phyloP scores from a whole-genome alignment of 2,329 filamentous ascomycete species.

The Hymenoscyphus repandus region DNA sequence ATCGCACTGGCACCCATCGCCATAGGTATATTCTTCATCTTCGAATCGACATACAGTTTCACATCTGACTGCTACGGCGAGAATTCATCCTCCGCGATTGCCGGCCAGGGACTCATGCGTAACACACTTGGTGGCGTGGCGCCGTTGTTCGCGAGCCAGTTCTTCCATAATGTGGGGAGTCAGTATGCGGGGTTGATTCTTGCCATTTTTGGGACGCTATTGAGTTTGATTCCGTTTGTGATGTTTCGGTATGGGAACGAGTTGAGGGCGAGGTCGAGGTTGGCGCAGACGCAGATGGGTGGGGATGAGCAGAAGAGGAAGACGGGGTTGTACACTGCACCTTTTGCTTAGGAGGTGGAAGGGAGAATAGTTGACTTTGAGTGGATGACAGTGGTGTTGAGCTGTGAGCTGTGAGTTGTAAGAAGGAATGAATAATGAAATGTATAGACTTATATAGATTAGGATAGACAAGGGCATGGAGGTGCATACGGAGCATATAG shows the following conservation, averaged over 20 bases:
- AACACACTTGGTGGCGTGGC: slow-evolving; percentile 78
- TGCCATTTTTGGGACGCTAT: slow-evolving; percentile 44
- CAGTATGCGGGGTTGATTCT: slow-evolving; percentile 67
- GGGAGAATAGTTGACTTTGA: no score
- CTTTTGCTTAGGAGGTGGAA: slow-evolving; percentile 13
- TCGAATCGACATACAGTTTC: slow-evolving; percentile 85
- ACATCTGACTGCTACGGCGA: slow-evolving; percentile 79
- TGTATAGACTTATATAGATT: no score
- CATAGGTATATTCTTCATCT: slow-evolving; percentile 76
- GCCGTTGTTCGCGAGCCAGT: slow-evolving; percentile 66
- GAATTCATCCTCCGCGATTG: slow-evolving; percentile 78
- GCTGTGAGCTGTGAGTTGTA: no score
- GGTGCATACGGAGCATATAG: no score
- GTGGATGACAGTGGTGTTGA: no score
- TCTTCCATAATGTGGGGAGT: slow-evolving; percentile 68
- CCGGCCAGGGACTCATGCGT: slow-evolving; percentile 77
- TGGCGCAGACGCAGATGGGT: slow-evolving; percentile 23
- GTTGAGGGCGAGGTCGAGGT: slow-evolving; percentile 29
- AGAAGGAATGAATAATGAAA: no score
- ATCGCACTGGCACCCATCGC: slow-evolving; percentile 56
- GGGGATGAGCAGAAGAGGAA: slow-evolving; percentile 19
- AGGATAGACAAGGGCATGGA: no score
- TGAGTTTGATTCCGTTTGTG: slow-evolving; percentile 75
- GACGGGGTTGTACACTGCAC: slow-evolving; percentile 17
- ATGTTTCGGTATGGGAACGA: slow-evolving; percentile 55